These are phyloP conservation scores for Rhododendron griersonianum DNA, from an alignment of 148 eudicot genomes.

Conservation along the genomic window DNA sequence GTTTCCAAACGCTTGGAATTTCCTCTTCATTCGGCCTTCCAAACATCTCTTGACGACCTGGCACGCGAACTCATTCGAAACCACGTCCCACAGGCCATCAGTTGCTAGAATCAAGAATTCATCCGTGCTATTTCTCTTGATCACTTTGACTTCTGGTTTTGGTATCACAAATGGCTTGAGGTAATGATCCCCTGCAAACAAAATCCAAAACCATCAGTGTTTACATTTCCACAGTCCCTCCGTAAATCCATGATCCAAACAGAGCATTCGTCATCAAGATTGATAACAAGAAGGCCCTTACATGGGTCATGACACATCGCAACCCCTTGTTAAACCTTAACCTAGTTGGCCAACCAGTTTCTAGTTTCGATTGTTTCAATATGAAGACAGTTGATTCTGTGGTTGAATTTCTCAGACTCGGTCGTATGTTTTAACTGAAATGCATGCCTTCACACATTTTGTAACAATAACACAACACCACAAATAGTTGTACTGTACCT, in stretches of 20 bases:
- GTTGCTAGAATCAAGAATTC: constrained; percentile 46
- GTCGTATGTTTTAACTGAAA: neutral
- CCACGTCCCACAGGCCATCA: constrained; percentile 52
- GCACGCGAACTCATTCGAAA: constrained; percentile 42
- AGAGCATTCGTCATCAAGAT: neutral
- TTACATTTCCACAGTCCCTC: neutral
- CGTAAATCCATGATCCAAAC: neutral
- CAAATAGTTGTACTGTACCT: too few species aligned
- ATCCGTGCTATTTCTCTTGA: constrained; percentile 18
- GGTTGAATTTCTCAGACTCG: neutral
- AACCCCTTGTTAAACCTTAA: neutral
- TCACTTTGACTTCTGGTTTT: constrained; percentile 35
- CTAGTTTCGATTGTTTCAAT: neutral
- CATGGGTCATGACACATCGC: neutral
- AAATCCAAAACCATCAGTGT: neutral
- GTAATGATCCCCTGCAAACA: constrained; percentile 35
- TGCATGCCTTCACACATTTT: neutral
- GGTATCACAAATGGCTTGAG: constrained; percentile 44
- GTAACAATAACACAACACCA: too few species aligned
- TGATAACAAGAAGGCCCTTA: neutral
- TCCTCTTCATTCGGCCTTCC: constrained; percentile 12
- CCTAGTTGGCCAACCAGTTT: neutral
- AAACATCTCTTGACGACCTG: constrained; percentile 24
- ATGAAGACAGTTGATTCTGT: neutral
- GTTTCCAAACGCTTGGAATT: neutral